Evolutionary conservation across 2,329 filamentous ascomycete species (phyloP).

Genomic region (Botrytis paeoniae): DNA sequence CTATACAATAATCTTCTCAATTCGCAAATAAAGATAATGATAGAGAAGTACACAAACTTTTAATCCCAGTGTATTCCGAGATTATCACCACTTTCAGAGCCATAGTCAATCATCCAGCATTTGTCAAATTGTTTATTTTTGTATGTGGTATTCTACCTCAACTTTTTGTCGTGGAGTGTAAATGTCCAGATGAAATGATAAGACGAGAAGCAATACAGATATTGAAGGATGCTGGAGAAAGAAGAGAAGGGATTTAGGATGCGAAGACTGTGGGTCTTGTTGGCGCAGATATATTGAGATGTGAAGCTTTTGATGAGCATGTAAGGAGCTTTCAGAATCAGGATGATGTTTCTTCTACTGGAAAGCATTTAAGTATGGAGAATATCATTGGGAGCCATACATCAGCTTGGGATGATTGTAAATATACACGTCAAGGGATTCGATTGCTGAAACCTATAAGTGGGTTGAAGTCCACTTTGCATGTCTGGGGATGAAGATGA

Average conservation of each 20-base stretch:
- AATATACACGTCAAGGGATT: neutral
- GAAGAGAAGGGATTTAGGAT: conserved; percentile 27
- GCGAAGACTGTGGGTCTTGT: conserved; percentile 19
- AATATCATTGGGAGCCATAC: neutral
- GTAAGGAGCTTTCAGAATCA: neutral
- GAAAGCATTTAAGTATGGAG: neutral
- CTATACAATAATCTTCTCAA: neutral
- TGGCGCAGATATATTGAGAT: conserved; percentile 15
- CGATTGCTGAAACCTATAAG: neutral
- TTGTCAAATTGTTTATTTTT: conserved; percentile 25
- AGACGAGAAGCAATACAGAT: conserved; percentile 24
- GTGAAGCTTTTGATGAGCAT: neutral
- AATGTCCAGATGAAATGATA: conserved; percentile 17
- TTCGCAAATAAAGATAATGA: too few species aligned
- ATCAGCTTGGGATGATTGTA: neutral
- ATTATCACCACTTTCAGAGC: conserved; percentile 18
- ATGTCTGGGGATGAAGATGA: neutral
- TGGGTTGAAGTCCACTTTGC: neutral
- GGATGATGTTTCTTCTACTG: neutral
- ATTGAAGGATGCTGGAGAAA: conserved; percentile 19
- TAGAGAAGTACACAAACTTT: neutral
- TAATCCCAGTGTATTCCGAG: conserved; percentile 12
- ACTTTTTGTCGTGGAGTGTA: conserved; percentile 20
- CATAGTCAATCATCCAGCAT: conserved; percentile 18
- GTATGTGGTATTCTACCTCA: conserved; percentile 25